A percentile compares a stretch with the other conserved stretches of the same genome.
These are phyloP conservation scores for Cercospora janseana DNA, from an alignment of 2,329 filamentous ascomycete species.

Conservation along the genomic window DNA sequence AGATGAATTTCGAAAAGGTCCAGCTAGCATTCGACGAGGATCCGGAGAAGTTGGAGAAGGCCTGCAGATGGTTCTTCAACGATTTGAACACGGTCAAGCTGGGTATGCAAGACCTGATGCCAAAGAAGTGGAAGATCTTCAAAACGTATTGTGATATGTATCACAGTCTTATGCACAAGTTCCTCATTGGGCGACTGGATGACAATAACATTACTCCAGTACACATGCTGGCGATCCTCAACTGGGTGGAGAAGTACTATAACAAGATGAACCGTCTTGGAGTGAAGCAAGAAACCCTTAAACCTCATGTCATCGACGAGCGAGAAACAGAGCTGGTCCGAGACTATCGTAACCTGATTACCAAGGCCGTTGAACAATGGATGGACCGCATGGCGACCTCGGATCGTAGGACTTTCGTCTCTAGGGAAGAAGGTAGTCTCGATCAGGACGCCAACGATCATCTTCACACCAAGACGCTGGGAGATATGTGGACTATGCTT, in stretches of 20 bases:
- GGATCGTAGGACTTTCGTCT: conserved; percentile 77
- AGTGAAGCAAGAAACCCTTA: conserved; percentile 69
- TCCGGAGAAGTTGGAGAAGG: conserved; percentile 78
- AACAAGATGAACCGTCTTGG: conserved; percentile 91
- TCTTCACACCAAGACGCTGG: conserved; percentile 86
- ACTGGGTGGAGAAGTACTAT: conserved; percentile 96
- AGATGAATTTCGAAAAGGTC: conserved; percentile 70
- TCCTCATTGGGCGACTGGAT: conserved; percentile 77
- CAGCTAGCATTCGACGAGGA: conserved; percentile 78
- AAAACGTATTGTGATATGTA: conserved; percentile 88
- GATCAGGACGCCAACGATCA: conserved; percentile 86
- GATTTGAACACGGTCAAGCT: conserved; percentile 92
- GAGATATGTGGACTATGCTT: conserved; percentile 97
- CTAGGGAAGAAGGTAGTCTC: conserved; percentile 74
- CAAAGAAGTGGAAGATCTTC: conserved; percentile 94
- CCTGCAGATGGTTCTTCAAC: conserved; percentile 95
- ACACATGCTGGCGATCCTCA: conserved; percentile 86
- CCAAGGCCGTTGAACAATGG: conserved; percentile 94
- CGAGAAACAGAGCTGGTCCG: conserved; percentile 85
- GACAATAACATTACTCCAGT: conserved; percentile 80
- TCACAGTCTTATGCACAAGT: conserved; percentile 93
- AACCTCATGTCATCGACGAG: conserved; percentile 85
- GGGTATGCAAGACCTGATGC: conserved; percentile 88
- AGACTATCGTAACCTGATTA: conserved; percentile 92
- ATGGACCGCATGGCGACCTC: conserved; percentile 86